Evolutionary conservation across 108 stramenopile species (phyloP), one percentile per base, ranked within the genome.

Genomic region (Hondaea fermentalgiana): DNA sequence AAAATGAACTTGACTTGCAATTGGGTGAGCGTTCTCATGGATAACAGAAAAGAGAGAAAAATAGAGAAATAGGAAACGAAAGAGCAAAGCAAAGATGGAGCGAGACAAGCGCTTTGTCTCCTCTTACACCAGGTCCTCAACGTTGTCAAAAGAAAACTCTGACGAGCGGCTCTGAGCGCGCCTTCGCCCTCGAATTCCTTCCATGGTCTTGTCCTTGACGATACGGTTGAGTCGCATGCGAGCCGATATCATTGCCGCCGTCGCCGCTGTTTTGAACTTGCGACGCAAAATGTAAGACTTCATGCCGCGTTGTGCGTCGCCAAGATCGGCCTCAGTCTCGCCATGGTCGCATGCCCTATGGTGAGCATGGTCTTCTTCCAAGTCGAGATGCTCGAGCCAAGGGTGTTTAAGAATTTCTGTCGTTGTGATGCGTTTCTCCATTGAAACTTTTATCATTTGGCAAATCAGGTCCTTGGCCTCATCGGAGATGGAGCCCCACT

Each of bases 391-490:
- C 8, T 42, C 49, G 87, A 91, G 17, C 91, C 91, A 91, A 14
- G 91, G 89, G 72, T 88, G 88, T 21, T 87, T 49, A 16, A 91
- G 71, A 14, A 88, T 87, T 29, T 90, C 87, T n/a, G 83, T 72
- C 28, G 72, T 55, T 16, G 91, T 88, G 45, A 90, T 43, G 25
- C 91, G 60, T 29, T 47, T 10, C 45, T 69, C 44, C 44, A 64
- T 71, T 21, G 72, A 35, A 51, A 59, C 87, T 19, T 17, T 35
- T 14, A 91, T 87, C 83, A 91, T 88, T 16, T 47, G 21, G 21
- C 21, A 5, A 14, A 92, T 35, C 14, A 92, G 72, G 59, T 92
- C 90, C 71, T 91, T 91, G 42, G 90, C 92, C 14, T 88, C 90
- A 8, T 90, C 90, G 28, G 89, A 88, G 42, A 92, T 45, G 23